Evolutionary conservation across 192 early-diverging fungal genomes (phyloP).

Genomic region (Bifiguratus adelaidae): DNA sequence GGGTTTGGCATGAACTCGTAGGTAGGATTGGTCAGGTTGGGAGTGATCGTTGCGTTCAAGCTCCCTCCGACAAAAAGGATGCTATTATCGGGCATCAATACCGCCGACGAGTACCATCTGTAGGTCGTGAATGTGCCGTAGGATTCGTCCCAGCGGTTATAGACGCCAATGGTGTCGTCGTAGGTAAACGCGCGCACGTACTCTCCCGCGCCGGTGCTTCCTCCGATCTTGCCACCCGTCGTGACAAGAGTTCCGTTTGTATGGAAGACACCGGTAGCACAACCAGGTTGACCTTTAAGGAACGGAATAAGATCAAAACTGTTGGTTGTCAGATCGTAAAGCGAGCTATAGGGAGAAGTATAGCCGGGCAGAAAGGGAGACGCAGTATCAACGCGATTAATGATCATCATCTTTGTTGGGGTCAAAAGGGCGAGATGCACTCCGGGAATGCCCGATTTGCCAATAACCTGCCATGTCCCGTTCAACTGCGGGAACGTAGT

Average conservation of each 20-base stretch:
- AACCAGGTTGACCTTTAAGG: background rate
- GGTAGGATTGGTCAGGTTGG: background rate
- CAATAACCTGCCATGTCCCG: background rate
- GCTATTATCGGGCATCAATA: background rate
- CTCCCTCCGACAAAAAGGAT: background rate
- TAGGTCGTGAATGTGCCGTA: background rate
- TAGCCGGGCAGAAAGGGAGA: background rate
- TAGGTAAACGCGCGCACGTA: background rate
- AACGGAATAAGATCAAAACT: background rate
- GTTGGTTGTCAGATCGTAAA: background rate
- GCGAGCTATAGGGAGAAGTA: background rate
- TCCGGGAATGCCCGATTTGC: background rate
- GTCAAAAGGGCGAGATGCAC: background rate
- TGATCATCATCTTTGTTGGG: background rate
- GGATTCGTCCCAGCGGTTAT: background rate
- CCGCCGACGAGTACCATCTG: background rate
- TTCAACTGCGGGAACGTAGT: background rate
- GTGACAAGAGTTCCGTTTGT: background rate
- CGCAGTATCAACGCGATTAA: background rate
- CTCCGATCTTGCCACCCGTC: background rate
- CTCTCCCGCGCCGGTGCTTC: background rate
- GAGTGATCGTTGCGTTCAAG: background rate
- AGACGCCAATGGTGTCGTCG: background rate
- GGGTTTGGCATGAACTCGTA: background rate
- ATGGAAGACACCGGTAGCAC: background rate